phyloP scores from a whole-genome alignment of 768 basidiomycete genomes.

The Psilocybe sp. region DNA sequence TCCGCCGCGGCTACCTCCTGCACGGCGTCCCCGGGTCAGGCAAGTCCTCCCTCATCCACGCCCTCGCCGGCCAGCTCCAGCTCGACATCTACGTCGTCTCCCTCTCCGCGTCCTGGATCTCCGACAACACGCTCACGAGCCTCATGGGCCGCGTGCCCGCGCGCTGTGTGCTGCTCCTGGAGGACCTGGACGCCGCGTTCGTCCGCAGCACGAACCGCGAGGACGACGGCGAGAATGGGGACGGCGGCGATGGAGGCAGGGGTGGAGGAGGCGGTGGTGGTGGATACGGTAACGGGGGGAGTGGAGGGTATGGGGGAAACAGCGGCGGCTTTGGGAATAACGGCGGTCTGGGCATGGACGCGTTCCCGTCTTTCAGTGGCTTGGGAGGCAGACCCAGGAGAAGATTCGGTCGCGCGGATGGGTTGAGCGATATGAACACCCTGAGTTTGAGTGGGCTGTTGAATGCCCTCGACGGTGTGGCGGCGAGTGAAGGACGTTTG shows the following conservation, averaged over 20 bases:
- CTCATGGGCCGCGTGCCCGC: conserved; percentile 87
- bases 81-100: conserved; percentile 93
- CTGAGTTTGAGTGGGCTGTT: conserved; percentile 78
- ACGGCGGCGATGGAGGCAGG: conserved; percentile 26
- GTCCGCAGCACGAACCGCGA: conserved; percentile 72
- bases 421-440: conserved; percentile 74
- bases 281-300: conserved; percentile 2
- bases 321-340: conserved; percentile 33
- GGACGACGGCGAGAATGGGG: conserved; percentile 35
- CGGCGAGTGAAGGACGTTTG: conserved; percentile 82
- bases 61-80: conserved; percentile 84
- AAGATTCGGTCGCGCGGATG: conserved; percentile 14
- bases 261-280: conserved; percentile 5
- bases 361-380: conserved; percentile 6
- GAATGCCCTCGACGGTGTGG: conserved; percentile 85
- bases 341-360: conserved; percentile 38
- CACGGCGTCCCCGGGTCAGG: conserved; percentile 85
- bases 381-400: conserved; percentile 1
- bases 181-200: conserved; percentile 90
- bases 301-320: conserved; percentile 26
- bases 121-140: conserved; percentile 80
- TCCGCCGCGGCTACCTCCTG: conserved; percentile 83
- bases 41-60: conserved; percentile 83
- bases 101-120: conserved; percentile 80
- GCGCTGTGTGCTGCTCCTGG: conserved; percentile 82